A percentile compares a stretch with the other conserved stretches of the same genome.
These are phyloP conservation scores for Diplodia seriata DNA, from an alignment of 2,329 filamentous ascomycete species.

Conservation along the genomic window DNA sequence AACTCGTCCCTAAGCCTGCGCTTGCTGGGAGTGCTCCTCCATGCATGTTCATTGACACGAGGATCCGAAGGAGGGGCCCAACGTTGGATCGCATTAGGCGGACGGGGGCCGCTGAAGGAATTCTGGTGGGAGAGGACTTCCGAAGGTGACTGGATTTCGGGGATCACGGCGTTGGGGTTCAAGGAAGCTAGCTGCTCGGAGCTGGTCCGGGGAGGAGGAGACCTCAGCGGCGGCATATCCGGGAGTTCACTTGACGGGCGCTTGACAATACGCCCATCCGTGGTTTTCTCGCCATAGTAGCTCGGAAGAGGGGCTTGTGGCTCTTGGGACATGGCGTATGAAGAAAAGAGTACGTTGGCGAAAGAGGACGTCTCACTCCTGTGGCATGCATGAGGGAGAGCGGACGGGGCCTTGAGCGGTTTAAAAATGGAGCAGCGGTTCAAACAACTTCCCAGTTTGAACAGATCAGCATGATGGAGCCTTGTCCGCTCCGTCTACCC, in stretches of 20 bases:
- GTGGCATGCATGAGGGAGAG: background rate
- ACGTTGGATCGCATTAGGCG: conserved; percentile 13
- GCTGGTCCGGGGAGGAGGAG: conserved; percentile 20
- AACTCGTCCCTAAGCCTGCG: conserved; percentile 25
- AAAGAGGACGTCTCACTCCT: conserved; percentile 5
- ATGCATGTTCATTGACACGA: conserved; percentile 14
- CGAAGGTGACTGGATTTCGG: conserved; percentile 27
- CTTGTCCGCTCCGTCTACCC: conserved; percentile 5
- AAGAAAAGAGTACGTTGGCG: background rate
- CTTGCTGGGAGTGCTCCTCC: conserved; percentile 24
- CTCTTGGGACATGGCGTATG: conserved; percentile 21
- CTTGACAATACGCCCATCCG: conserved; percentile 33
- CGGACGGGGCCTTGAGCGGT: background rate
- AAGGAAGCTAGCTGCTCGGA: conserved; percentile 17
- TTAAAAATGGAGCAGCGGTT: background rate
- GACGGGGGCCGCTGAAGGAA: conserved; percentile 7
- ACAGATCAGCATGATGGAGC: conserved; percentile 5
- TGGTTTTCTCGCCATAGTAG: conserved; percentile 32
- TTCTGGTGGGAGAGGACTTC: conserved; percentile 28
- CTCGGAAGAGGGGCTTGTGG: conserved; percentile 28
- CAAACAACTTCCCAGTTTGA: conserved; percentile 22
- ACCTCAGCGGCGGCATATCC: conserved; percentile 12
- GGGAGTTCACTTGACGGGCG: conserved; percentile 31
- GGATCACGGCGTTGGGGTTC: background rate
- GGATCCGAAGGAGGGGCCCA: conserved; percentile 21